Evolutionary conservation across 2,329 filamentous ascomycete genomes (phyloP).

Genomic region (Ophiostoma montium): DNA sequence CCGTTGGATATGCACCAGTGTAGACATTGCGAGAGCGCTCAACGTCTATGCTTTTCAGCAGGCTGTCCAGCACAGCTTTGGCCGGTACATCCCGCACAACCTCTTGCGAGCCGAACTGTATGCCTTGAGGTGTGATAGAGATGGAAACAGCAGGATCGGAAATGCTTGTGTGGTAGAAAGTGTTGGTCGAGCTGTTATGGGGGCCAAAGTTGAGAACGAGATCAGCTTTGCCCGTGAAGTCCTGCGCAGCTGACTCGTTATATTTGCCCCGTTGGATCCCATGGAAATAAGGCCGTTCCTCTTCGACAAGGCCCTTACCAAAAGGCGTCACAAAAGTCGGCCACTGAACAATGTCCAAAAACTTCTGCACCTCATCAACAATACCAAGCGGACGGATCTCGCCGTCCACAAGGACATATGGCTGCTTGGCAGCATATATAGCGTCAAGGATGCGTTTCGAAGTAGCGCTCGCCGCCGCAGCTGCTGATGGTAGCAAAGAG

Average conservation of each 20-base stretch:
- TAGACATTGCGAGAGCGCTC: not conserved
- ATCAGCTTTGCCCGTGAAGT: not conserved
- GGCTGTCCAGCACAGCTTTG: not conserved
- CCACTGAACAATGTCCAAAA: conserved; percentile 58
- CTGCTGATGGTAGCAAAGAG: conserved; percentile 45
- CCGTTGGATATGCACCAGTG: not conserved
- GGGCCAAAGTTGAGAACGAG: not conserved
- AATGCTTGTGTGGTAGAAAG: not conserved
- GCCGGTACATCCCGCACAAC: not conserved
- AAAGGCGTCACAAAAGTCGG: conserved; percentile 83
- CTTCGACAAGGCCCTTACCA: conserved; percentile 74
- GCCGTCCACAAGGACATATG: conserved; percentile 69
- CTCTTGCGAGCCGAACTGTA: not conserved
- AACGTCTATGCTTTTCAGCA: not conserved
- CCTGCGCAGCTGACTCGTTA: not conserved
- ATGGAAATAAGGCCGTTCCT: conserved; percentile 29
- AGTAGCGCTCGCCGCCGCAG: conserved; percentile 64
- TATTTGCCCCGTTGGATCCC: not conserved
- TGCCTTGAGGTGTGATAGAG: not conserved
- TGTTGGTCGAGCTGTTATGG: not conserved
- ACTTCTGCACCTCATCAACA: conserved; percentile 55
- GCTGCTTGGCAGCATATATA: conserved; percentile 52
- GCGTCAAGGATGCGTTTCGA: conserved; percentile 64
- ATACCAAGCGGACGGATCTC: conserved; percentile 68
- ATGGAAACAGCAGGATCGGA: not conserved